phyloP scores from a whole-genome alignment of 257 asterid genomes.

The Penstemon newberryi region DNA sequence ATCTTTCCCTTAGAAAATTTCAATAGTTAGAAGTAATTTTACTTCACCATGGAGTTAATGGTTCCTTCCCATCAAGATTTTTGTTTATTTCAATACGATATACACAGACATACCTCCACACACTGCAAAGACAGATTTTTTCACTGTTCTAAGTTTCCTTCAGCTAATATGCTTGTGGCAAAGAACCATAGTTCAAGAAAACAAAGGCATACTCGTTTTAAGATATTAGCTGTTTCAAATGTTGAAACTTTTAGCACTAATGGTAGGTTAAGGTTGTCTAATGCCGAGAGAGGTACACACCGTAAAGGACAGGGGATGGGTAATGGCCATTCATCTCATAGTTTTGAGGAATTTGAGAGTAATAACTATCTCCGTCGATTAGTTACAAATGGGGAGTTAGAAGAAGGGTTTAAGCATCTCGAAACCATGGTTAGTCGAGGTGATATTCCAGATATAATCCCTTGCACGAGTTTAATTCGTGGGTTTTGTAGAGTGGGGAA shows the following conservation, averaged over 20 bases:
- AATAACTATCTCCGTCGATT: conserved; percentile 63
- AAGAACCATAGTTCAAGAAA: conserved; percentile 31
- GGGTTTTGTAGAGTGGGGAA: conserved; percentile 72
- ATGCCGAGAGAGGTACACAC: conserved; percentile 26
- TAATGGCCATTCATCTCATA: conserved; percentile 36
- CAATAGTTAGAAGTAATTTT: neutral
- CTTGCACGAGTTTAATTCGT: conserved; percentile 74
- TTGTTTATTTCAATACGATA: conserved; percentile 38
- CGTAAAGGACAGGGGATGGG: conserved; percentile 20
- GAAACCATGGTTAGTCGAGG: conserved; percentile 71
- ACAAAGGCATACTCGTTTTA: conserved; percentile 29
- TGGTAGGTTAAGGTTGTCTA: conserved; percentile 47
- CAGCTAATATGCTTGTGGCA: conserved; percentile 21
- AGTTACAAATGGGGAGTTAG: conserved; percentile 68
- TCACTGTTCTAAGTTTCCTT: conserved; percentile 23
- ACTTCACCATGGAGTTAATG: conserved; percentile 50
- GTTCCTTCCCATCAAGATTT: conserved; percentile 53
- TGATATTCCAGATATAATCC: conserved; percentile 69
- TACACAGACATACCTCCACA: conserved; percentile 22
- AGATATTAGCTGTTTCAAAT: conserved; percentile 50
- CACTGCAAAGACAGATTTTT: conserved; percentile 26
- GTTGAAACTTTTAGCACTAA: conserved; percentile 42
- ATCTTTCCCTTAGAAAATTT: neutral
- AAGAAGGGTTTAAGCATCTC: conserved; percentile 70
- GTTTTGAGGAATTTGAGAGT: conserved; percentile 66